Base-by-base conservation (phyloP, 441 rosid species). In the Gossypium trilobum region DNA sequence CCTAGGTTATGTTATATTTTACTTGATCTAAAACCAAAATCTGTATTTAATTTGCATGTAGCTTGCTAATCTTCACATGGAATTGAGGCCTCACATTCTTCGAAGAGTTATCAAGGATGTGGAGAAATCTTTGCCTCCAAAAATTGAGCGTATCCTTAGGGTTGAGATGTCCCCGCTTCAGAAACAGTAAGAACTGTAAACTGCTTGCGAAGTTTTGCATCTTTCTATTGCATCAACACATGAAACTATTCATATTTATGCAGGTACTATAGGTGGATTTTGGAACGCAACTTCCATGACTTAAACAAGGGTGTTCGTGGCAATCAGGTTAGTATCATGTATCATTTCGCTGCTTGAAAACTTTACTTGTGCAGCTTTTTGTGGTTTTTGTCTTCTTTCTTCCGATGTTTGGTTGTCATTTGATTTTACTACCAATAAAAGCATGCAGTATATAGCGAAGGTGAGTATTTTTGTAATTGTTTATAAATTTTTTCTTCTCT, bases 161-260 rank as follows among this genome's bases (percentile, higher is more conserved):
- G 95, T 96, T 77, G 99, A 96, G 83, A 96, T 96, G 99, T 96
- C 99, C 66, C 99, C 98, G 70, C 92, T 96, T 74, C 99, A 96
- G 82, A 96, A 93, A 80, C 99, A 93, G 99, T 96, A 76, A 85
- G 93, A 74, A 60, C 59, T 70, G 72, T 33, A 54, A 64, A 17
- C 44, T 75, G 62, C 19, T 75, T 64, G 23, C 65, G 23, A 65
- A 68, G 27, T 46, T 70, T 13, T 48, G 11, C 14, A 54, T 50
- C 17, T 48, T 50, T 74, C 65, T 13, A 44, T 50, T 44, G 51
- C 46, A 58, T 50, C 57, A 59, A 58, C 48, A 54, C 10, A n/a
- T 56, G 9, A 51, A 59, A 29, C 70, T 72, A 29, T 54, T 80
- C 73, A 58, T 31, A 46, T 78, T 58, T 23, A 31, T 68, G 36